Evolutionary conservation across 2,329 filamentous ascomycete species (phyloP).

Genomic region (Ophiocordyceps australis): DNA sequence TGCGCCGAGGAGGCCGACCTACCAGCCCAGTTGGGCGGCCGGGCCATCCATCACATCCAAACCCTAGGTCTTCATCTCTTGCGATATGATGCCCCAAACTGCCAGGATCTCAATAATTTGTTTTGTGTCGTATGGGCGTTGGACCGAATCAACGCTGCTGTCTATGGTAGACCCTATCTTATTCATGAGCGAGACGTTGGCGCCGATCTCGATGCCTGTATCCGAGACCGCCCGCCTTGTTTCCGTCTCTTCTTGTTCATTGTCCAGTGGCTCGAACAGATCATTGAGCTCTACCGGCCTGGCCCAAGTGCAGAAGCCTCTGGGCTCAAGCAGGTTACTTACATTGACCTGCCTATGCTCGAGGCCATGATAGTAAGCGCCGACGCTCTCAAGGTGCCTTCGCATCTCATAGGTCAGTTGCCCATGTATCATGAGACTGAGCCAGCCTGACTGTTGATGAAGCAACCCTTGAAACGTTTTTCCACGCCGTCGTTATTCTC

Average conservation of each 20-base stretch:
- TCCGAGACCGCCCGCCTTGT: constrained; percentile 28
- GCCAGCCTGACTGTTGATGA: neutral
- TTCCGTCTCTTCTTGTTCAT: constrained; percentile 40
- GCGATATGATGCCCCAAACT: constrained; percentile 17
- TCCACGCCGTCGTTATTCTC: constrained; percentile 44
- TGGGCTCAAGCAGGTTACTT: constrained; percentile 21
- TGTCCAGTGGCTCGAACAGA: constrained; percentile 34
- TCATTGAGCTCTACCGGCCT: constrained; percentile 42
- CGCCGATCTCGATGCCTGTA: constrained; percentile 29
- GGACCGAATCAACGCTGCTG: constrained; percentile 38
- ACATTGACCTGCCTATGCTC: constrained; percentile 35
- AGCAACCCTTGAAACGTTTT: constrained; percentile 45
- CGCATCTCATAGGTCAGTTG: constrained; percentile 26
- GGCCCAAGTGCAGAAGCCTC: constrained; percentile 20
- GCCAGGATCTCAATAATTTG: constrained; percentile 25
- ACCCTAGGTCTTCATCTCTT: constrained; percentile 35
- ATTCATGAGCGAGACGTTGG: constrained; percentile 44
- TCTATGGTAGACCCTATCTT: constrained; percentile 40
- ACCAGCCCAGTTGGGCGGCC: constrained; percentile 31
- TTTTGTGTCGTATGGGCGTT: constrained; percentile 44
- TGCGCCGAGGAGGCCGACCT: constrained; percentile 33
- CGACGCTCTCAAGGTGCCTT: constrained; percentile 28
- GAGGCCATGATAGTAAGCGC: constrained; percentile 38
- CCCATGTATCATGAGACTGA: neutral
- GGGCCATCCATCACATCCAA: constrained; percentile 37